These are phyloP conservation scores for Nakaseomyces kungkrabaensis DNA, from an alignment of 1,139 yeast genomes.

Conservation along the genomic window DNA sequence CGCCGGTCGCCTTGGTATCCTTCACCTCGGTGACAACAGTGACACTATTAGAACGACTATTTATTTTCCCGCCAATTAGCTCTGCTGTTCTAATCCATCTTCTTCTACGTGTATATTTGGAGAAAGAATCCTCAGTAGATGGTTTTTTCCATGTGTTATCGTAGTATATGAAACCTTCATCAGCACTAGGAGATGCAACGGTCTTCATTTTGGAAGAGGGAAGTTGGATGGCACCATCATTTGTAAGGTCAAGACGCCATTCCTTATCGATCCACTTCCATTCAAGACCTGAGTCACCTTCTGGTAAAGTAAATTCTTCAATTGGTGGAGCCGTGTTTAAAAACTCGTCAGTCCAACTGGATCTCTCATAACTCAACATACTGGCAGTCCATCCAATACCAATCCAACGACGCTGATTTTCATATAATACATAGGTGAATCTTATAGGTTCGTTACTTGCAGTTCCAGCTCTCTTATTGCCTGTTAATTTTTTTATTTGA, in stretches of 20 bases:
- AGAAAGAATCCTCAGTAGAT: constrained; percentile 74
- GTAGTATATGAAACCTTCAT: constrained; percentile 80
- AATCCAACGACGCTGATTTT: constrained; percentile 93
- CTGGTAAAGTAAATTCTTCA: constrained; percentile 72
- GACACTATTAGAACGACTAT: background rate
- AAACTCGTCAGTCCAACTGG: constrained; percentile 96
- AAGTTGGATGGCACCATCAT: constrained; percentile 74
- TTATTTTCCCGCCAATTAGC: constrained; percentile 34
- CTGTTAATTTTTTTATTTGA: constrained; percentile 18
- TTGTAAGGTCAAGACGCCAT: constrained; percentile 84
- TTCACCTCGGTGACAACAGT: constrained; percentile 1
- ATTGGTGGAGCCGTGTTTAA: constrained; percentile 75
- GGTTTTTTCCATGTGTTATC: constrained; percentile 96
- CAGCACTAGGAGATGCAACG: constrained; percentile 65
- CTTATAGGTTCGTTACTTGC: constrained; percentile 49
- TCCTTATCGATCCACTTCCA: constrained; percentile 95
- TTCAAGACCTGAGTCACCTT: constrained; percentile 53
- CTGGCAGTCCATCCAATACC: constrained; percentile 98
- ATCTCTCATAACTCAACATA: constrained; percentile 80
- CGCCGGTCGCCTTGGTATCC: background rate
- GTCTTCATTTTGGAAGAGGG: constrained; percentile 58
- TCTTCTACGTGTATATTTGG: constrained; percentile 87
- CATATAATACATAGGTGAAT: constrained; percentile 88
- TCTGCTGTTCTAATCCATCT: constrained; percentile 96
- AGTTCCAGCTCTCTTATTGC: constrained; percentile 4